Evolutionary conservation across 805 yeast species (phyloP).

Genomic region (Saccharomycopsis malanga): DNA sequence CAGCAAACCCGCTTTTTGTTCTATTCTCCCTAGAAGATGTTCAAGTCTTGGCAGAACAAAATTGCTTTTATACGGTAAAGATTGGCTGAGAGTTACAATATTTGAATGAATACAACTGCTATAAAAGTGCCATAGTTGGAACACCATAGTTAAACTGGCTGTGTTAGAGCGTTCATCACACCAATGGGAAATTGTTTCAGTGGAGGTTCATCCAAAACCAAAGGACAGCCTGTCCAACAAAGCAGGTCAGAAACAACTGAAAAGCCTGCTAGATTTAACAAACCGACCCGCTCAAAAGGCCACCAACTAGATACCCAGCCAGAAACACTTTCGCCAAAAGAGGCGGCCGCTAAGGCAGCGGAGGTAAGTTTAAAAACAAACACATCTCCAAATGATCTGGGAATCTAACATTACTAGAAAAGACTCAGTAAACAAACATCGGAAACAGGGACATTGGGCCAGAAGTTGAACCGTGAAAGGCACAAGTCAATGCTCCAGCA

Average conservation of each 20-base stretch:
- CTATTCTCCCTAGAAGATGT: no score
- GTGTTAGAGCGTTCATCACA: no score
- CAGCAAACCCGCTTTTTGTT: no score
- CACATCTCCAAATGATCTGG: not conserved
- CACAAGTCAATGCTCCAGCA: conserved; percentile 1
- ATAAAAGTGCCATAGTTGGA: no score
- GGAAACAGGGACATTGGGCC: not conserved
- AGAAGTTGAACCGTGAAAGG: conserved; percentile 1
- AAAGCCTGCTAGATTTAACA: not conserved
- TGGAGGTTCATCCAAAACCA: conserved; percentile 1
- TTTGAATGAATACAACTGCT: no score
- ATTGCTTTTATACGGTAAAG: no score
- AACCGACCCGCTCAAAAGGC: not conserved
- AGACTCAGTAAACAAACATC: not conserved
- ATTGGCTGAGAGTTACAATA: no score
- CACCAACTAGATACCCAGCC: not conserved
- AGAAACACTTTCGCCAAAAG: conserved; percentile 5
- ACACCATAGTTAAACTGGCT: no score
- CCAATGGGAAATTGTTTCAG: conserved; percentile 15
- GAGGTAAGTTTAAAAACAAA: conserved; percentile 9
- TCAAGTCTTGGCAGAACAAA: no score
- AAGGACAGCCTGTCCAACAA: not conserved
- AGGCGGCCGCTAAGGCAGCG: conserved; percentile 21
- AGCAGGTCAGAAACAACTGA: not conserved
- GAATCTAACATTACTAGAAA: not conserved